These are phyloP conservation scores for Cordyceps tenuipes DNA, from an alignment of 2,329 filamentous ascomycete species.

Conservation along the genomic window DNA sequence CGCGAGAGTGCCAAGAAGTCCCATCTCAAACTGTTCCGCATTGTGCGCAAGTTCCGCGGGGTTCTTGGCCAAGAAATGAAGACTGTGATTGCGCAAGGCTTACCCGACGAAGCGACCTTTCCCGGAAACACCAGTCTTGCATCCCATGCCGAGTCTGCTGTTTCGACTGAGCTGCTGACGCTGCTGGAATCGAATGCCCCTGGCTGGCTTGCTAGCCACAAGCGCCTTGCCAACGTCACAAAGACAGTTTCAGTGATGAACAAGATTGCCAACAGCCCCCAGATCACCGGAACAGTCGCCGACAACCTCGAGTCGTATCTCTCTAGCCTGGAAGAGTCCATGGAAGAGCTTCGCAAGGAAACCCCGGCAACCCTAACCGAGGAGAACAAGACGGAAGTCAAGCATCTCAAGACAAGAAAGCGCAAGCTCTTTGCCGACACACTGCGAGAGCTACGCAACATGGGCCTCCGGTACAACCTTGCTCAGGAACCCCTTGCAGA, in stretches of 20 bases:
- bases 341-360: conserved; percentile 68
- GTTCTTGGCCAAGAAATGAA: conserved; percentile 71
- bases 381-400: conserved; percentile 75
- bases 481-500: conserved; percentile 62
- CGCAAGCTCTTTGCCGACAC: conserved; percentile 85
- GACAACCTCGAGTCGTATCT: conserved; percentile 59
- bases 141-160: not conserved
- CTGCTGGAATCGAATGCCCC: conserved; percentile 19
- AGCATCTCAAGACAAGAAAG: conserved; percentile 86
- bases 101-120: conserved; percentile 41
- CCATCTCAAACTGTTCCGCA: conserved; percentile 83
- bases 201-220: conserved; percentile 38
- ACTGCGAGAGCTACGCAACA: conserved; percentile 70
- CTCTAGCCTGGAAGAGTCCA: conserved; percentile 57
- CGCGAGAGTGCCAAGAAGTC: conserved; percentile 84
- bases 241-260: conserved; percentile 69
- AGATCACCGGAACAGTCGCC: conserved; percentile 46
- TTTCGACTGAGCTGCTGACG: not conserved
- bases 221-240: conserved; percentile 61
- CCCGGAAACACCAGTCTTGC: conserved; percentile 15
- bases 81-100: conserved; percentile 49
- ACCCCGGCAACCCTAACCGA: conserved; percentile 76
- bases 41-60: conserved; percentile 82
- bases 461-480: conserved; percentile 84
- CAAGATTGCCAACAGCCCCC: conserved; percentile 46